phyloP scores from a whole-genome alignment of 1,139 yeast genomes.

The Saccharomycopsis hybrid region DNA sequence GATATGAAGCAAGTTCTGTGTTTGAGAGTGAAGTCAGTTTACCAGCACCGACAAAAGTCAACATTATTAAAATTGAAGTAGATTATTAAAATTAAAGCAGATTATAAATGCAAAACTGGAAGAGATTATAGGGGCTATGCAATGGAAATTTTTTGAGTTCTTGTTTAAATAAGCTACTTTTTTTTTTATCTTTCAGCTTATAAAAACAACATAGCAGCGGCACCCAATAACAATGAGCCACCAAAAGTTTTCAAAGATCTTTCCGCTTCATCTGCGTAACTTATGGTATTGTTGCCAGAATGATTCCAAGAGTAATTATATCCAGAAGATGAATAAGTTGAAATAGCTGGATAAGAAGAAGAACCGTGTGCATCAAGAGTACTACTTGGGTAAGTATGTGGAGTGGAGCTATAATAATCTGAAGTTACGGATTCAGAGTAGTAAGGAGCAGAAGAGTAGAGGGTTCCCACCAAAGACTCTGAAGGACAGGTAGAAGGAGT shows the following conservation, averaged over 20 bases:
- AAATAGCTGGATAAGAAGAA: conserved; percentile 1
- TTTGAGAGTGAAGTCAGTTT: no score
- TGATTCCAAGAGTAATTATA: not conserved
- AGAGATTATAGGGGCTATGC: no score
- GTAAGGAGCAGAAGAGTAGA: conserved; percentile 10
- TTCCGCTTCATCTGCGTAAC: conserved; percentile 15
- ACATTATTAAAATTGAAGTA: no score
- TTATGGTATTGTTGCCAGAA: conserved; percentile 9
- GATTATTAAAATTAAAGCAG: no score
- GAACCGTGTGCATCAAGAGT: conserved; percentile 14
- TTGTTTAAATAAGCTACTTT: no score
- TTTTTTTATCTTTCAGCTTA: not conserved
- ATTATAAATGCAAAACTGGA: no score
- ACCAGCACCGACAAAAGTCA: no score
- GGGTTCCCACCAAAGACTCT: conserved; percentile 7
- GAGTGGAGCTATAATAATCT: conserved; percentile 2
- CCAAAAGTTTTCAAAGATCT: conserved; percentile 6
- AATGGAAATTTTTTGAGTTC: no score
- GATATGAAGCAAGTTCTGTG: no score
- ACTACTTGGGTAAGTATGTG: conserved; percentile 1
- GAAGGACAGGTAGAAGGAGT: conserved; percentile 1
- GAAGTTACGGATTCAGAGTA: conserved; percentile 12
- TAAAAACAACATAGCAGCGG: conserved; percentile 15
- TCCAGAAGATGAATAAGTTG: no score
- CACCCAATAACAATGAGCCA: conserved; percentile 18